Evolutionary conservation across 2,329 filamentous ascomycete species (phyloP).

Genomic region (Pseudogymnoascus sp.): DNA sequence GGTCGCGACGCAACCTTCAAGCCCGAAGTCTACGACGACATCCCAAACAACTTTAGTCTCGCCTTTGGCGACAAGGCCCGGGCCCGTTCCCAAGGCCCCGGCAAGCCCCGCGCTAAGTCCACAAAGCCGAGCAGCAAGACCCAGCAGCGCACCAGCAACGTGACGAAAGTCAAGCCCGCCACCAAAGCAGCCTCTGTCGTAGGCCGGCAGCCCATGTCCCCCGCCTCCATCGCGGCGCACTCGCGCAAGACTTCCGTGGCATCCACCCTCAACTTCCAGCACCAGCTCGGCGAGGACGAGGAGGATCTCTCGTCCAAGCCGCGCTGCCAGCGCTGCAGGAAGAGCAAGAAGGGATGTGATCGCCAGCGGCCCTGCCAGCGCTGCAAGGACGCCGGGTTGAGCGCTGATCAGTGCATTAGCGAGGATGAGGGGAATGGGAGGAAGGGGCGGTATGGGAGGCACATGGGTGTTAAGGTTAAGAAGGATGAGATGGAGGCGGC

Average conservation of each 20-base stretch:
- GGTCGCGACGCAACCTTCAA: constrained; percentile 28
- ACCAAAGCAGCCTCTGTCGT: constrained; percentile 23
- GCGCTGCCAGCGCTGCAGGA: constrained; percentile 93
- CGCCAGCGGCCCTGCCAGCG: constrained; percentile 89
- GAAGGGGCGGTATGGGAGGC: constrained; percentile 79
- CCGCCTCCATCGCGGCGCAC: constrained; percentile 56
- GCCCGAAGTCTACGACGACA: constrained; percentile 15
- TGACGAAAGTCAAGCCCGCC: constrained; percentile 39
- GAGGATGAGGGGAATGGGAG: constrained; percentile 97
- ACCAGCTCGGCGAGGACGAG: constrained; percentile 58
- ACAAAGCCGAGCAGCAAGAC: constrained; percentile 27
- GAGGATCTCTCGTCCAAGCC: constrained; percentile 93
- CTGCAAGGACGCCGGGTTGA: constrained; percentile 92
- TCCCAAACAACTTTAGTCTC: constrained; percentile 14
- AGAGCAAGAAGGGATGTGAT: constrained; percentile 99
- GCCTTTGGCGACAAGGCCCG: constrained; percentile 31
- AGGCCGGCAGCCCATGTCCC: constrained; percentile 46
- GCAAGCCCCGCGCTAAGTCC: constrained; percentile 37
- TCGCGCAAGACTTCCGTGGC: constrained; percentile 69
- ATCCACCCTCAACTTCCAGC: constrained; percentile 55
- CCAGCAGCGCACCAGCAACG: constrained; percentile 18
- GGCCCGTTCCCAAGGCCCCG: constrained; percentile 24
- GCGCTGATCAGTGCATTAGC: constrained; percentile 87
- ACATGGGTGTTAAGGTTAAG: constrained; percentile 59
- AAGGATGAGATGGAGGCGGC: constrained; percentile 41